A percentile compares a stretch with the other conserved stretches of the same genome.
Evolutionary conservation across 495 filamentous ascomycete species (phyloP).

Genomic region (Neurospora intermedia): DNA sequence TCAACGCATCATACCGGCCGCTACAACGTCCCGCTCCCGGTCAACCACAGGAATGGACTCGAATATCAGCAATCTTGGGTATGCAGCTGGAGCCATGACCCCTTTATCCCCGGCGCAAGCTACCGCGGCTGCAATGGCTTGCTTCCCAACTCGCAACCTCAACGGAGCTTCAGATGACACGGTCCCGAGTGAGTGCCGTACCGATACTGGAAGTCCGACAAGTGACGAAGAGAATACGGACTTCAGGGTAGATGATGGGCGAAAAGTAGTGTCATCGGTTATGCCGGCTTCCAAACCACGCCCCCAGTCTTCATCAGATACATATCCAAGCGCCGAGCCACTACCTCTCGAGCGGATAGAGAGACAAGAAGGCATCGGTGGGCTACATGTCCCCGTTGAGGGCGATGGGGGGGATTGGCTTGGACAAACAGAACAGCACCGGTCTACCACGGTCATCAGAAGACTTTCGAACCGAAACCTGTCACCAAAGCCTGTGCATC

Average conservation of each 20-base stretch:
- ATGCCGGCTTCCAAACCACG: background rate
- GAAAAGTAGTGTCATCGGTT: background rate
- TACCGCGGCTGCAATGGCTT: constrained; percentile 17
- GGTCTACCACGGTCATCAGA: constrained; percentile 19
- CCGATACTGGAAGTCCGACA: background rate
- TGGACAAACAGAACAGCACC: background rate
- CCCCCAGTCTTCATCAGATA: background rate
- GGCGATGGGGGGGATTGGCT: constrained; percentile 12
- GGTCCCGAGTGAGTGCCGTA: background rate
- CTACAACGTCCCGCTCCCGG: constrained; percentile 12
- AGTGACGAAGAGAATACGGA: background rate
- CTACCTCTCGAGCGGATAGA: constrained; percentile 23
- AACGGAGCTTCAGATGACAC: background rate
- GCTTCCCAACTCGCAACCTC: background rate
- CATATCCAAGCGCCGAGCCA: constrained; percentile 11
- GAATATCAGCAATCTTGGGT: constrained; percentile 18
- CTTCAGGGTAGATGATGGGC: background rate
- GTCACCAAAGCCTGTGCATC: constrained; percentile 28
- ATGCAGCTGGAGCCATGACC: constrained; percentile 8
- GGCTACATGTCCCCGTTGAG: constrained; percentile 43
- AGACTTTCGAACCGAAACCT: constrained; percentile 39
- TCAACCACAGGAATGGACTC: constrained; percentile 13
- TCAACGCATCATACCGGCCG: constrained; percentile 13
- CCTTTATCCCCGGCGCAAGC: constrained; percentile 17
- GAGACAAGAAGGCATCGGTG: constrained; percentile 35